A percentile compares a stretch with the other conserved stretches of the same genome.
These are phyloP conservation scores for Canavalia gladiata DNA, from an alignment of 306 rosid species.

Conservation along the genomic window DNA sequence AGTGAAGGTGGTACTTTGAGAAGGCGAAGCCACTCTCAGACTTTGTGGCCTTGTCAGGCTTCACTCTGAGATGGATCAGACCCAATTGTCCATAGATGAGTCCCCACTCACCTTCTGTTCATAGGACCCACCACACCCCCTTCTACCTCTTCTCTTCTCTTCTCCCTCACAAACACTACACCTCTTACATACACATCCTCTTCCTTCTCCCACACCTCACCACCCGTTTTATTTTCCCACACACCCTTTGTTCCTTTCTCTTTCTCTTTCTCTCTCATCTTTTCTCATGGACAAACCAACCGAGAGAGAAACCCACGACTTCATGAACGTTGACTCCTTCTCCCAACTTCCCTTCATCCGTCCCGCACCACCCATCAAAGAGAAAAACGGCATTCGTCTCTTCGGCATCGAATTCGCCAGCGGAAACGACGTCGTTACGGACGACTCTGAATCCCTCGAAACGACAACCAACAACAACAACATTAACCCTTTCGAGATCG, in stretches of 20 bases:
- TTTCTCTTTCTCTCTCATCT: background rate
- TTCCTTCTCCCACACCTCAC: no score
- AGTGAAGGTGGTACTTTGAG: constrained; percentile 73
- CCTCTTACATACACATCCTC: no score
- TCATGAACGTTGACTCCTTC: constrained; percentile 95
- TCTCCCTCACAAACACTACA: no score
- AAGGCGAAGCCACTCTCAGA: constrained; percentile 63
- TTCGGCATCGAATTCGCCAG: constrained; percentile 81
- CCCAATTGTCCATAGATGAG: constrained; percentile 66
- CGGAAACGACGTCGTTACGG: background rate
- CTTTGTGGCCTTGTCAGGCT: constrained; percentile 83
- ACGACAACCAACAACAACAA: constrained; percentile 39
- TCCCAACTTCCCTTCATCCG: constrained; percentile 98
- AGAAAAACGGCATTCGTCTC: constrained; percentile 69
- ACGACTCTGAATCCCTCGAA: constrained; percentile 54
- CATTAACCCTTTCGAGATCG: constrained; percentile 43
- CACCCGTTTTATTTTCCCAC: no score
- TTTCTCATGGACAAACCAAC: constrained; percentile 71
- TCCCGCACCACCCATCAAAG: constrained; percentile 66
- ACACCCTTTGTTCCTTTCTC: background rate
- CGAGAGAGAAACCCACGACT: constrained; percentile 85
- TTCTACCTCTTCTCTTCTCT: background rate
- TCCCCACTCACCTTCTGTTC: constrained; percentile 59
- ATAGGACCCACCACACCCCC: constrained; percentile 66
- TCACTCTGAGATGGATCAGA: constrained; percentile 85